Conservation (phyloP, 1,284 basidiomycete species). For the Athelia psychrophila region DNA sequence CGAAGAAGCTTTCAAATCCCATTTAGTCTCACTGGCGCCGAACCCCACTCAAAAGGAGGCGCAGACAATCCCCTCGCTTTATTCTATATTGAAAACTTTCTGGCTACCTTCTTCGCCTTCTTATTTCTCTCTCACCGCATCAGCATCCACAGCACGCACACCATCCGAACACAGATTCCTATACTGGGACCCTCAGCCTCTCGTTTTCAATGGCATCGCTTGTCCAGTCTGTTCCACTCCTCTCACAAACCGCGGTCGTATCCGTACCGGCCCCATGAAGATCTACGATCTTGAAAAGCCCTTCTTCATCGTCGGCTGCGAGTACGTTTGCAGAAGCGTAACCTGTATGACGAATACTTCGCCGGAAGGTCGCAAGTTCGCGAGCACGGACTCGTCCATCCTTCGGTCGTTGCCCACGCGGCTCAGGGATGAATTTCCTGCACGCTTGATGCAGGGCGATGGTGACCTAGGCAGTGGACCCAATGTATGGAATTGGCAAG, state of each 20-base stretch:
- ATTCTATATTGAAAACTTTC: slow-evolving; percentile 72
- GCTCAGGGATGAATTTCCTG: slow-evolving; percentile 71
- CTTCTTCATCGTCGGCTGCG: slow-evolving; percentile 78
- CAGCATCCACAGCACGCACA: slow-evolving; percentile 58
- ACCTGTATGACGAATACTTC: slow-evolving; percentile 36
- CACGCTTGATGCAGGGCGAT: slow-evolving; percentile 48
- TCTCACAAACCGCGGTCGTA: slow-evolving; percentile 62
- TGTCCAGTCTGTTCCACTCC: slow-evolving; percentile 59
- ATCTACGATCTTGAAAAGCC: slow-evolving; percentile 72
- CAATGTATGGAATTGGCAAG: slow-evolving; percentile 70
- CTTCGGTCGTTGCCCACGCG: slow-evolving; percentile 61
- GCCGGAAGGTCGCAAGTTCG: slow-evolving; percentile 56
- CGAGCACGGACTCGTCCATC: slow-evolving; percentile 67
- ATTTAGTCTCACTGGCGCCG: slow-evolving; percentile 57
- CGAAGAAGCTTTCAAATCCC: slow-evolving; percentile 71
- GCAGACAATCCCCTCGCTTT: slow-evolving; percentile 61
- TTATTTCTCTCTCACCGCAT: slow-evolving; percentile 73
- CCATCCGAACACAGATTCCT: slow-evolving; percentile 71
- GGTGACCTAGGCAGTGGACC: slow-evolving; percentile 52
- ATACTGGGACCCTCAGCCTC: slow-evolving; percentile 76
- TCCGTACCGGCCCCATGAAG: slow-evolving; percentile 67
- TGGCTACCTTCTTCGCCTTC: slow-evolving; percentile 74
- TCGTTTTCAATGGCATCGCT: slow-evolving; percentile 72
- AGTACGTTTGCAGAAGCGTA: slow-evolving; percentile 59
- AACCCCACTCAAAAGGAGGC: slow-evolving; percentile 34